Evolutionary conservation across 2,329 filamentous ascomycete species (phyloP).

Genomic region (Monilinia aucupariae): DNA sequence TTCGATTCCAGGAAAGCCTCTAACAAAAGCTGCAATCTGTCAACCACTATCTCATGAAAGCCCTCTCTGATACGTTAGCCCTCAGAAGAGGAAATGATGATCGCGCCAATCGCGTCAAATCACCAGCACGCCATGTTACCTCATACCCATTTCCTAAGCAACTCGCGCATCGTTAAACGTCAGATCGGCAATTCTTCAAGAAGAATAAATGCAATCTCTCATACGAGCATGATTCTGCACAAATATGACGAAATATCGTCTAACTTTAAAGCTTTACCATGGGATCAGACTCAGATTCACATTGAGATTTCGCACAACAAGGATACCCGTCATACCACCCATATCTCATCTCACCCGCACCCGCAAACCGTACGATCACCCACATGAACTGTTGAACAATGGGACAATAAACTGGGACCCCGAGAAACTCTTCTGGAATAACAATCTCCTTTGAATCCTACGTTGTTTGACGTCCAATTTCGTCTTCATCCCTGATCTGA

Average conservation of each 20-base stretch:
- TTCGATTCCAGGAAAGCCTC: not conserved
- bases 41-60: not conserved
- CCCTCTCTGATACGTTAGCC: not conserved
- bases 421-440: not conserved
- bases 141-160: not conserved
- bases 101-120: not conserved
- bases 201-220: not conserved
- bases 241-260: not conserved
- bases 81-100: not conserved
- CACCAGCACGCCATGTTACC: not conserved
- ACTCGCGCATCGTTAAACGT: not conserved
- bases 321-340: not conserved
- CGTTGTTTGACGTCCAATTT: not conserved
- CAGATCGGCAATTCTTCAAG: not conserved
- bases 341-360: not conserved
- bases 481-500: not conserved
- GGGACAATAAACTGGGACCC: not conserved
- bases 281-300: not conserved
- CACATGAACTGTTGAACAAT: conserved; percentile 5
- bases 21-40: not conserved
- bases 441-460: not conserved
- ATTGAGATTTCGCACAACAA: not conserved
- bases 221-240: not conserved
- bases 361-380: conserved; percentile 8
- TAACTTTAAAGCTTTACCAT: conserved; percentile 2